phyloP scores from a whole-genome alignment of 345 rosid species.

The Eucalyptus virginea region DNA sequence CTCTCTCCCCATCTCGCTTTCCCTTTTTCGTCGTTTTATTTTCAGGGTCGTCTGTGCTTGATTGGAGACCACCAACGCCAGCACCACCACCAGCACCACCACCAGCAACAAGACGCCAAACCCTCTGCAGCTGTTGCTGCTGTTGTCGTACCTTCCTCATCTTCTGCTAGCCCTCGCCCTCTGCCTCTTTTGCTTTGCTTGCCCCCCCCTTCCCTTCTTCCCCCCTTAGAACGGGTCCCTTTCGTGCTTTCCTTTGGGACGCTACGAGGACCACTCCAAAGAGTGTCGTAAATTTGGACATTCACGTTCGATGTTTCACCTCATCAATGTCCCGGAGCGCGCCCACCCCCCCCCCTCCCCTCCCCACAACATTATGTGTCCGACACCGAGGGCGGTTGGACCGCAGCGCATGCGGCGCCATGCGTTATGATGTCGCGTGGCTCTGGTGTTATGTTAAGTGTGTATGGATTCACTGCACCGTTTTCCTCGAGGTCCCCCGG shows the following conservation, averaged over 20 bases:
- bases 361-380: not conserved
- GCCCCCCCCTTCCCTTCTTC: not conserved
- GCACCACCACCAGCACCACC: not conserved
- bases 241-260: not conserved
- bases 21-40: not conserved
- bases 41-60: not conserved
- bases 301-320: not conserved
- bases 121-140: not conserved
- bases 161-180: not conserved
- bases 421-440: slow-evolving; percentile 1
- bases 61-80: not conserved
- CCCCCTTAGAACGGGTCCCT: not conserved
- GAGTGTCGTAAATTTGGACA: not conserved
- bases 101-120: not conserved
- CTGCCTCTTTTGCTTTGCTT: not conserved
- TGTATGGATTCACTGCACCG: not conserved
- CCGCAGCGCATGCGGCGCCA: not conserved
- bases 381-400: not conserved
- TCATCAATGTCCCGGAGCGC: not conserved
- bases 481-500: not conserved
- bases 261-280: not conserved
- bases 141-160: not conserved
- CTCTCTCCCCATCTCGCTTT: not conserved
- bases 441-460: not conserved
- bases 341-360: too few species aligned